Base-by-base conservation (phyloP, 345 rosid species). In the Populus nigra region DNA sequence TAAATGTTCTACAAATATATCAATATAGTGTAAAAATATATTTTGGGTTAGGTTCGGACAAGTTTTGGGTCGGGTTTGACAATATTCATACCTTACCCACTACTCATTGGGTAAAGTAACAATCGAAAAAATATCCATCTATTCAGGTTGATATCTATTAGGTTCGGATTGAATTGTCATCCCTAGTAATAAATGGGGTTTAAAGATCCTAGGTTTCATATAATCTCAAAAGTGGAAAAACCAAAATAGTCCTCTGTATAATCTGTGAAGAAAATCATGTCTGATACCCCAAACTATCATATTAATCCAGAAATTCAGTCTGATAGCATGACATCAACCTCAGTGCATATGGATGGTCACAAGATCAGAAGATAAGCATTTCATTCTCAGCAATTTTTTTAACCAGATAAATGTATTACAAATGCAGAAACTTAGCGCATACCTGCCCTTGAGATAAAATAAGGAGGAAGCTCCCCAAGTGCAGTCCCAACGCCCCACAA, bases 401-500 rank as follows among this genome's bases (percentile, higher is more conserved):
- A 57, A n/a, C 22, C 41, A 59, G 23, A 77, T 20, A 31, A 22
- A 22, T 23, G 10, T n/a, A n/a, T 22, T 57, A 57, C 62, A 9
- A 4, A n/a, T 57, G 62, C 62, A 57, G n/a, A 45, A 31, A 27
- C 23, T 61, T 3, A 8, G 29, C 12, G 23, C 68, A 35, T 79
- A 96, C 99, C 99, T 79, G 99, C 98, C 76, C 98, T 91, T 76
- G 99, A 91, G 83, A 96, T 92, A 83, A 96, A 96, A 92, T 94
- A 96, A 38, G 99, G 99, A 86, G 99, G 99, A 86, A 96, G 98
- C 86, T 96, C 99, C 65, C 99, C 99, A 59, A 96, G 97, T 53
- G 98, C 98, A 31, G 99, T 96, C 78, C 99, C 99, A 71, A 96
- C 22, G 45, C 99, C 99, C 99, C 99, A 96, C 65, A 96, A 79